Evolutionary conservation across 495 filamentous ascomycete genomes (phyloP).

Genomic region (Durotheca rogersii): DNA sequence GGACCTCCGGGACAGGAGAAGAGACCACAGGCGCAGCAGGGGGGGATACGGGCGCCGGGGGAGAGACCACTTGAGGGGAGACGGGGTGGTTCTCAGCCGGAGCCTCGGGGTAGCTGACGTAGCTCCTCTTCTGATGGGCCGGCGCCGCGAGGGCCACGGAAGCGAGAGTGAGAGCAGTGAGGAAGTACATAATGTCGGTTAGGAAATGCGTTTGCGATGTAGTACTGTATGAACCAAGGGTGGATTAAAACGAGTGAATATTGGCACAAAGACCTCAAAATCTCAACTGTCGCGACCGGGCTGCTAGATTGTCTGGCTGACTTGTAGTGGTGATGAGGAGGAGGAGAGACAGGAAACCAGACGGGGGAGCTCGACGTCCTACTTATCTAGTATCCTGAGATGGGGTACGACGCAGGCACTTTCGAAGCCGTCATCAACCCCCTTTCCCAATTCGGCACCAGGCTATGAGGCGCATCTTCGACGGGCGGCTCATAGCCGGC

Average conservation of each 20-base stretch:
- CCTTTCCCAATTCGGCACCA: constrained; percentile 7
- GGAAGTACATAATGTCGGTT: constrained; percentile 18
- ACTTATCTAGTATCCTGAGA: not conserved
- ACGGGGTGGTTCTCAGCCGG: too few relatives aligned
- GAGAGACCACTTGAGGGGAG: too few relatives aligned
- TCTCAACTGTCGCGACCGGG: constrained; percentile 13
- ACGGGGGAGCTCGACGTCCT: constrained; percentile 14
- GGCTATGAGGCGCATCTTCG: constrained; percentile 7
- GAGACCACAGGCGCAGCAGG: not conserved
- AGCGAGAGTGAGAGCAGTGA: constrained; percentile 22
- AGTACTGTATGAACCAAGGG: constrained; percentile 2
- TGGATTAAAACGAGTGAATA: constrained; percentile 14
- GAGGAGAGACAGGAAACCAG: constrained; percentile 5
- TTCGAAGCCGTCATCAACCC: constrained; percentile 8
- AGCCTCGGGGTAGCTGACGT: not conserved
- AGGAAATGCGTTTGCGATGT: not conserved
- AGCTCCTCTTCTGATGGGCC: constrained; percentile 5
- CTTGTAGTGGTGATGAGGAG: not conserved
- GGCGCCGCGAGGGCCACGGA: constrained; percentile 24
- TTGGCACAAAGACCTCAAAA: constrained; percentile 12
- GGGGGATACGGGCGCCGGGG: not conserved
- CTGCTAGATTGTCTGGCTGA: constrained; percentile 7
- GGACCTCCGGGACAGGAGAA: not conserved
- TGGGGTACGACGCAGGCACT: not conserved
- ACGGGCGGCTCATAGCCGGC: constrained; percentile 1